phyloP scores from a whole-genome alignment of 2,329 filamentous ascomycete species.

The Plenodomus tracheiphilus region DNA sequence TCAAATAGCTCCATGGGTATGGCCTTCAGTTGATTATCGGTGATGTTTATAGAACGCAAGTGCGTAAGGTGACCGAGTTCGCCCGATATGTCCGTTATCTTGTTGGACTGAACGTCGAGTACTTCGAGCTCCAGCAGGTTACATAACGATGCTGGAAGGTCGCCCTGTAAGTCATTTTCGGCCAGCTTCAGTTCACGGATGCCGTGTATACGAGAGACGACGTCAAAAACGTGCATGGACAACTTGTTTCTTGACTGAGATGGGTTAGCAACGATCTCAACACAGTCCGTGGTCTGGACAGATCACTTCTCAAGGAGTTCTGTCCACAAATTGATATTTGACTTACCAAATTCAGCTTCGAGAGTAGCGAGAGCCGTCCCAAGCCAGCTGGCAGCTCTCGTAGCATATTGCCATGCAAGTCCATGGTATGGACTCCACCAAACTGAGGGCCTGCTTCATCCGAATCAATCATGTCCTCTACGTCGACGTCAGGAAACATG shows the following conservation, averaged over 20 bases:
- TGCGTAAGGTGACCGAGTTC: conserved; percentile 67
- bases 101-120: conserved; percentile 81
- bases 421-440: conserved; percentile 76
- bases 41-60: conserved; percentile 76
- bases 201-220: conserved; percentile 71
- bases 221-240: conserved; percentile 69
- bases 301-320: too few species aligned
- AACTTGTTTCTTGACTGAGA: conserved; percentile 78
- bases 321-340: not conserved
- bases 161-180: conserved; percentile 34
- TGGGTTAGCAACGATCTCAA: conserved; percentile 9
- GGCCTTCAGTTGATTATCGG: conserved; percentile 73
- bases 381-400: conserved; percentile 74
- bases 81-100: conserved; percentile 70
- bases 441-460: conserved; percentile 75
- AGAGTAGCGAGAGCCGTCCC: conserved; percentile 71
- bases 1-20: conserved; percentile 72
- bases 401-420: conserved; percentile 84
- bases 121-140: conserved; percentile 72
- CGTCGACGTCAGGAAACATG: conserved; percentile 73
- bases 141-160: conserved; percentile 64
- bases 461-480: conserved; percentile 61
- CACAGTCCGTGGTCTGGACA: not conserved
- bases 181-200: conserved; percentile 81
- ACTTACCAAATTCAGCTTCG: conserved; percentile 77